These are phyloP conservation scores for Macrophomina phaseolina DNA, from an alignment of 2,329 filamentous ascomycete species.

Conservation along the genomic window DNA sequence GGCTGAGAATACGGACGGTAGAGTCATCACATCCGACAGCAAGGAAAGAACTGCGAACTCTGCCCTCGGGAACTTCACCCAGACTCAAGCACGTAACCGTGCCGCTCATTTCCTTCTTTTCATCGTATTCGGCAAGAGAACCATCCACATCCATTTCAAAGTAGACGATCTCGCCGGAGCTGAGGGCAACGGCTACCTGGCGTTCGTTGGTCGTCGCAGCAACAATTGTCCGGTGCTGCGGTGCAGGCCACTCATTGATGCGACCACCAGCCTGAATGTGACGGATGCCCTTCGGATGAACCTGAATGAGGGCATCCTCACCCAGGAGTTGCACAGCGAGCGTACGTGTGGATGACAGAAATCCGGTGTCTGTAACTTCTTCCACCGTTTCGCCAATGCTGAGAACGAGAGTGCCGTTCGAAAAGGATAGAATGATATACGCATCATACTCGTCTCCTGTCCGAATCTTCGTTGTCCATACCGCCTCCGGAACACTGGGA, in stretches of 20 bases:
- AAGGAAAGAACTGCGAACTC: constrained; percentile 86
- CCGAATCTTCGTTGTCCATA: constrained; percentile 93
- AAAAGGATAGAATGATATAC: constrained; percentile 94
- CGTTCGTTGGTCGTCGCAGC: constrained; percentile 91
- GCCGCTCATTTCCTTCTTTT: constrained; percentile 92
- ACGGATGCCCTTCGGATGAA: constrained; percentile 94
- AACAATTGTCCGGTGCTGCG: constrained; percentile 92
- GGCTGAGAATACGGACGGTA: constrained; percentile 88
- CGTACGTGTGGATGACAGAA: constrained; percentile 86
- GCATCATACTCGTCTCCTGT: constrained; percentile 84
- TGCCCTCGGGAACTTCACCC: constrained; percentile 88
- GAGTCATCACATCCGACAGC: constrained; percentile 97
- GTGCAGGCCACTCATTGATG: constrained; percentile 91
- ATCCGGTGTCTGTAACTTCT: constrained; percentile 91
- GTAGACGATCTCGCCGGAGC: constrained; percentile 95
- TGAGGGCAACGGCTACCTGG: constrained; percentile 91
- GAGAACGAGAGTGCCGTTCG: constrained; percentile 86
- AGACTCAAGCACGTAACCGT: constrained; percentile 95
- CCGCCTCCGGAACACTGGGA: constrained; percentile 83
- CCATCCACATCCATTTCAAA: constrained; percentile 97
- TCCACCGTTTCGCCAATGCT: constrained; percentile 97
- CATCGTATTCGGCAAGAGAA: constrained; percentile 87
- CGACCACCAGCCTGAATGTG: constrained; percentile 79
- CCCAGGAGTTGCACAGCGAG: constrained; percentile 93
- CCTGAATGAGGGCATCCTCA: constrained; percentile 89